Evolutionary conservation across 1,284 basidiomycete genomes (phyloP), one percentile per base, ranked within the genome.

Genomic region (Heterobasidion irregulare): DNA sequence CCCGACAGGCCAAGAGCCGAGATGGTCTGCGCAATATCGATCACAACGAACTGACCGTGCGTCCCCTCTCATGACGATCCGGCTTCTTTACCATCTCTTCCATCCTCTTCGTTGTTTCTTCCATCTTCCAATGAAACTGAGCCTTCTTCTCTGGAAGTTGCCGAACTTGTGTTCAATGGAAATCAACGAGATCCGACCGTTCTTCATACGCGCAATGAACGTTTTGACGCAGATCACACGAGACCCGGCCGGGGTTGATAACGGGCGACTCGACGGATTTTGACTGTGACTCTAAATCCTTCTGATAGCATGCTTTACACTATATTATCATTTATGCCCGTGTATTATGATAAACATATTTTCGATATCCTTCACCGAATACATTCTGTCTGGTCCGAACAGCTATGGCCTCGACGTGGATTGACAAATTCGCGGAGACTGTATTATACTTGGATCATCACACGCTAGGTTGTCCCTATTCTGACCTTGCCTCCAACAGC

Each of bases 1-100:
- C 91, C 15, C 80, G 96, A 47, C 96, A 98, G 69, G 88, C 92
- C 33, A 99, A 99, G 69, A 88, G 91, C 70, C 75, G 94, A 57
- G 82, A 88, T 48, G 94, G 94, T 76, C 74, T 98, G 7, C 72
- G 76, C 55, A 77, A 79, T 58, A 73, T 92, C 19, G 84, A 85
- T 70, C 82, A 84, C 66, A 86, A 80, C 62, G 88, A 89, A 66
- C 77, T 97, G 18, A 86, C 86, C 71, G 94, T 94, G 68, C 38
- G 79, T 55, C 13, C 54, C 47, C 16, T 35, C 8, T 65, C n/a
- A 18, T 44, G 26, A 26, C 26, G 26, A 26, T 26, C 26, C 26
- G 4, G 26, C 26, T 26, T 26, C 36, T 26, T 51, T 16, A 6
- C 9, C 47, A 16, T 47, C 41, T 46, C 15, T 26, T 44, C 19